phyloP scores from a whole-genome alignment of 148 eudicot species.

The Linanthus parryae region DNA sequence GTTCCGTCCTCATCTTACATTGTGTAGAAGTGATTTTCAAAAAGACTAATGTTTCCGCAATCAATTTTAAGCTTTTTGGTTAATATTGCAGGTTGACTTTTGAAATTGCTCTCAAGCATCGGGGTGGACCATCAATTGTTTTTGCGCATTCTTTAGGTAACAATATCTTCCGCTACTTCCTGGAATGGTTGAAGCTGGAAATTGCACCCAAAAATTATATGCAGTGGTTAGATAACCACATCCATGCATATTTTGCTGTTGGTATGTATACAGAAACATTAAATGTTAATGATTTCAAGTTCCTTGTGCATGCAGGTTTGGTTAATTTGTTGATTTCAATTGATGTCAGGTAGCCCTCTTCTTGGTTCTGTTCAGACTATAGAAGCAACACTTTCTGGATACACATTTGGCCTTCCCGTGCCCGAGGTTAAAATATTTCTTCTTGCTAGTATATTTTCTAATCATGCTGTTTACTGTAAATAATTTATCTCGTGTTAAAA shows the following conservation, averaged over 20 bases:
- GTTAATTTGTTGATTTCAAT: conserved; percentile 3
- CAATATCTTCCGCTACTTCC: conserved; percentile 88
- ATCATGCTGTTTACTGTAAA: too few relatives aligned
- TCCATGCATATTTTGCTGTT: conserved; percentile 98
- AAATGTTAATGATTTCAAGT: conserved; percentile 7
- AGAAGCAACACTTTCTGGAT: conserved; percentile 76
- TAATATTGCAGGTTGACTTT: conserved; percentile 68
- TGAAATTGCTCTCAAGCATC: conserved; percentile 89
- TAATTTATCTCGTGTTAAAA: too few relatives aligned
- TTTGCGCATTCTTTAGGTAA: conserved; percentile 98
- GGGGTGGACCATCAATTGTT: conserved; percentile 93
- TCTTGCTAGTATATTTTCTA: too few relatives aligned
- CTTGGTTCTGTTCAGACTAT: conserved; percentile 79
- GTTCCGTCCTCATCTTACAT: too few relatives aligned
- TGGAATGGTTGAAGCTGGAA: conserved; percentile 97
- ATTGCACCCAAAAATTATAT: conserved; percentile 81
- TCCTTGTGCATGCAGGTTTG: conserved; percentile 1
- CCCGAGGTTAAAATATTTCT: conserved; percentile 54
- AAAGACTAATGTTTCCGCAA: neutral
- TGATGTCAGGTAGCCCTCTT: conserved; percentile 74
- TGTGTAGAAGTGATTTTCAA: too few relatives aligned
- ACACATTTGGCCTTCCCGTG: conserved; percentile 86
- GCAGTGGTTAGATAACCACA: conserved; percentile 90
- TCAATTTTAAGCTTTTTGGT: too few relatives aligned
- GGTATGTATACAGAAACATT: conserved; percentile 42